Percentiles rank a stretch among this genome's conserved stretches.
phyloP scores from a whole-genome alignment of 1,284 basidiomycete species.

The Kalmanozyma brasiliensis region DNA sequence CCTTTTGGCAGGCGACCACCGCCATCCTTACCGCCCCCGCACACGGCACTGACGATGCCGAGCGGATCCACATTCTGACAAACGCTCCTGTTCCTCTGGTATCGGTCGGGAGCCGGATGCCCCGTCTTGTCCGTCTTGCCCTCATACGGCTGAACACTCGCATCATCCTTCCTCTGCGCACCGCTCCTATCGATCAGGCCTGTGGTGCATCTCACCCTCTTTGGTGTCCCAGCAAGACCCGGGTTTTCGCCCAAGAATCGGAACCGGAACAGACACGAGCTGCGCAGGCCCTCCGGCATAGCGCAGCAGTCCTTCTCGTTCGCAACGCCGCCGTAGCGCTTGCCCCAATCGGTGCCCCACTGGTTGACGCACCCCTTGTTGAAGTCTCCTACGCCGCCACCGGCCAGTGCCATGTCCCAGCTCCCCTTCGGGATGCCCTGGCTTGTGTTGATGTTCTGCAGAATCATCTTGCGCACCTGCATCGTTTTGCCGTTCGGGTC shows the following conservation, averaged over 20 bases:
- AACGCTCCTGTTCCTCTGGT: conserved; percentile 30
- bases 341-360: conserved; percentile 30
- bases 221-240: conserved; percentile 13
- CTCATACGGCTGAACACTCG: conserved; percentile 4
- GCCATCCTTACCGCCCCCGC: conserved; percentile 24
- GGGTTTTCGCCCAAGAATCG: conserved; percentile 25
- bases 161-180: conserved; percentile 38
- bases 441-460: conserved; percentile 47
- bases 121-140: conserved; percentile 33
- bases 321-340: conserved; percentile 27
- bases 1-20: conserved; percentile 20
- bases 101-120: conserved; percentile 26
- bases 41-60: conserved; percentile 27
- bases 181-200: conserved; percentile 38
- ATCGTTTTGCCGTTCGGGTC: conserved; percentile 32
- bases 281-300: conserved; percentile 25
- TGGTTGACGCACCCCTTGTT: conserved; percentile 27
- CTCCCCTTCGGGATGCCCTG: conserved; percentile 15
- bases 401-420: conserved; percentile 35
- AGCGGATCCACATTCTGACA: conserved; percentile 39
- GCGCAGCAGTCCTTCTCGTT: conserved; percentile 22
- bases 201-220: conserved; percentile 27
- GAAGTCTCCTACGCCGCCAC: conserved; percentile 37
- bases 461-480: conserved; percentile 33
- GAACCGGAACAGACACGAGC: conserved; percentile 39